Evolutionary conservation across 2,329 filamentous ascomycete genomes (phyloP), one percentile per base, ranked within the genome.

Genomic region (Ophiocordyceps camponoti-leonardi): DNA sequence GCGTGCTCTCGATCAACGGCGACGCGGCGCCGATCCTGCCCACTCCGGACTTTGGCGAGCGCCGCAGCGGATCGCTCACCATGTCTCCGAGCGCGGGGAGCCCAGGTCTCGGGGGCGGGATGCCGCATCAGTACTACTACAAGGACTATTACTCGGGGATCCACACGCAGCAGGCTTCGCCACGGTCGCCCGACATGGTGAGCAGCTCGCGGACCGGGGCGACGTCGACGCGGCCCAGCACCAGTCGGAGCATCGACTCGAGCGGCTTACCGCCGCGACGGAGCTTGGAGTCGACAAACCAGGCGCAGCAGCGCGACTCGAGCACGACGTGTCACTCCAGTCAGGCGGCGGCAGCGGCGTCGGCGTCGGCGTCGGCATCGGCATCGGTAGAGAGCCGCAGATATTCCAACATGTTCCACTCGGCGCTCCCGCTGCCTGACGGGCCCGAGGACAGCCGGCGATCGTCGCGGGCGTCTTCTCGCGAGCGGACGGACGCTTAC

Each of bases 371-470:
- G 12, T 6, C 62, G 35, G 59, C 61, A 22, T 65, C 19, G 12
- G 20, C 62, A 33, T 59, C 61, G 23, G 65, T 59, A 48, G 67
- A 73, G 13, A 59, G 59, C 30, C 68, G 70, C 37, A 78, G 81
- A 40, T 81, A 76, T 54, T 88, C 83, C 0, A 83, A 81, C 6
- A 67, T 94, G 20, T 94, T 94, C 66, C 85, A 85, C 49, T 94
- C 87, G 1, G 87, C 87, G 6, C 75, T 94, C 58, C 87, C 87
- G 1, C 74, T 88, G 66, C 75, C 80, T 1, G 85, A 93, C 53
- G 72, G 69, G 2, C 68, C 73, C 6, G 74, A 72, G 41, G 69
- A 69, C 46, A 71, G 62, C 52, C 64, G 62, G 50, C 62, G 67
- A 45, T 73, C 75, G 7, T 79, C 77, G 22, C 66, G 75, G 46